Evolutionary conservation across 1,284 basidiomycete species (phyloP).

Genomic region (Tylopilus sp.): DNA sequence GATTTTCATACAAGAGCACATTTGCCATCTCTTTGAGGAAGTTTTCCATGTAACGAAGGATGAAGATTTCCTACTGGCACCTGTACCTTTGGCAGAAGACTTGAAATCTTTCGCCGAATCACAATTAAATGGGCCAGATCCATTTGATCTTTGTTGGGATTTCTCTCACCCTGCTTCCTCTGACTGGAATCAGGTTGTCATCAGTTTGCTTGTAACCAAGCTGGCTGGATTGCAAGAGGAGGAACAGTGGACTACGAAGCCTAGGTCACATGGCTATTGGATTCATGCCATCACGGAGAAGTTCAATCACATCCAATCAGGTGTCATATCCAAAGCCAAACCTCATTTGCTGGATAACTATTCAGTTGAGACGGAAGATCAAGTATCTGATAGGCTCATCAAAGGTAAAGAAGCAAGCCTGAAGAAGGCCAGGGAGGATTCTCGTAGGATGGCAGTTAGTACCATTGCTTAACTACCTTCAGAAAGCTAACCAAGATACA

Average conservation of each 20-base stretch:
- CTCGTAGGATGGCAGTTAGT: background rate
- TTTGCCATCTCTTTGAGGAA: too few relatives aligned
- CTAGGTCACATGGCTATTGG: background rate
- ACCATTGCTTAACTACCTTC: too few relatives aligned
- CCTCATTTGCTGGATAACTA: too few relatives aligned
- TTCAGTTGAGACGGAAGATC: too few relatives aligned
- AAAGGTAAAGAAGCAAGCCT: background rate
- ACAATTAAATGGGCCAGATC: background rate
- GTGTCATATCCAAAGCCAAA: too few relatives aligned
- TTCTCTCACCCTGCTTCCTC: background rate
- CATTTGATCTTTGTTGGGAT: constrained; percentile 1
- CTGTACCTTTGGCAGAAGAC: too few relatives aligned
- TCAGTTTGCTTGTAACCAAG: background rate
- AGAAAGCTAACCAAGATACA: background rate
- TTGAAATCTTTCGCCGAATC: background rate
- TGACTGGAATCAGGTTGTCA: constrained; percentile 3
- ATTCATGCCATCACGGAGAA: background rate
- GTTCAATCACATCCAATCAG: too few relatives aligned
- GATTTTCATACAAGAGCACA: too few relatives aligned
- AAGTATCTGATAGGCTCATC: background rate
- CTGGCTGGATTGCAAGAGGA: background rate
- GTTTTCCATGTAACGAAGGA: too few relatives aligned
- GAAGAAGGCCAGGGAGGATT: background rate
- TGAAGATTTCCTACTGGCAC: too few relatives aligned
- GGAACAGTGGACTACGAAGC: background rate